phyloP scores from a whole-genome alignment of 805 yeast species.

The Kregervanrija fluxuum region DNA sequence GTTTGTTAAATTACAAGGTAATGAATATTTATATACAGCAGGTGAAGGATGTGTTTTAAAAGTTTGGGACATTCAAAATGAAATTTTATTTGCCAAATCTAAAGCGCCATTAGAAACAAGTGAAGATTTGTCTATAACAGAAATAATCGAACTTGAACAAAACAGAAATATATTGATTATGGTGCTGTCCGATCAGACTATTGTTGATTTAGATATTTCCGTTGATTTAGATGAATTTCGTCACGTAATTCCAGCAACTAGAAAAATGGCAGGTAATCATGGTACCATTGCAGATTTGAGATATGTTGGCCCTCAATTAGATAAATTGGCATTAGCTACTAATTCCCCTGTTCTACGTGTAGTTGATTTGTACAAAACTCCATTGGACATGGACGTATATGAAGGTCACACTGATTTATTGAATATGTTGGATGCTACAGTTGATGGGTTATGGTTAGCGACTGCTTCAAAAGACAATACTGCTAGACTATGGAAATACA shows the following conservation, averaged over 20 bases:
- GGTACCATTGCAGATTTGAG: slow-evolving; percentile 91
- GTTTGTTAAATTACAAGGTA: slow-evolving; percentile 33
- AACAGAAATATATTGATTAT: slow-evolving; percentile 35
- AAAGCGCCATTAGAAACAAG: slow-evolving; percentile 45
- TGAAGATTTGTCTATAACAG: slow-evolving; percentile 70
- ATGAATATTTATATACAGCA: slow-evolving; percentile 53
- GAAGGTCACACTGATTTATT: slow-evolving; percentile 85
- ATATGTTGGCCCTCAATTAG: slow-evolving; percentile 57
- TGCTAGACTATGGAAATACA: slow-evolving; percentile 75
- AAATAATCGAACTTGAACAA: slow-evolving; percentile 31
- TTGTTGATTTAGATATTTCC: slow-evolving; percentile 29
- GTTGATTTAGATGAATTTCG: slow-evolving; percentile 22
- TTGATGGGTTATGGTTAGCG: slow-evolving; percentile 83
- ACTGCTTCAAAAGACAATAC: slow-evolving; percentile 87
- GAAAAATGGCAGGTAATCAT: slow-evolving; percentile 83
- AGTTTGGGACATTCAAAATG: slow-evolving; percentile 52
- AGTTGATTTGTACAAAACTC: slow-evolving; percentile 49
- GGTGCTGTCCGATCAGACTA: slow-evolving; percentile 80
- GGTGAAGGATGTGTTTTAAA: slow-evolving; percentile 70
- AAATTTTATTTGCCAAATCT: slow-evolving; percentile 38
- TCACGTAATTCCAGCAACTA: slow-evolving; percentile 33
- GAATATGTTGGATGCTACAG: slow-evolving; percentile 68
- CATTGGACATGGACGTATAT: slow-evolving; percentile 54
- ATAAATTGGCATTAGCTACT: slow-evolving; percentile 76
- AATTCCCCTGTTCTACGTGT: slow-evolving; percentile 85